Evolutionary conservation across 768 basidiomycete species (phyloP).

Genomic region (Hemileccinum impolitum): DNA sequence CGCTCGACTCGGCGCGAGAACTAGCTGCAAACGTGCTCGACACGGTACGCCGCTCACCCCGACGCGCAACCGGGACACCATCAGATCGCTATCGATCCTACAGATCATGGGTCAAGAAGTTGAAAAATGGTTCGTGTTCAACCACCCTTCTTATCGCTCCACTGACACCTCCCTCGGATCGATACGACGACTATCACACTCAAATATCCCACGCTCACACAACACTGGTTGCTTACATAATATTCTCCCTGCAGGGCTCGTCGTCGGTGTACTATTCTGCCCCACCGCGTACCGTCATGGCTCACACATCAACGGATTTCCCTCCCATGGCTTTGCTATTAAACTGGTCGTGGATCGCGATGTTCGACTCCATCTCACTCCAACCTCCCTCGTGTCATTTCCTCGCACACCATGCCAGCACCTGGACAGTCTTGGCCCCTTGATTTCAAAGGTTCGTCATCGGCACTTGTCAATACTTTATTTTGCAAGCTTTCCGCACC

Average conservation of each 20-base stretch:
- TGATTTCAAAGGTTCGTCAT: slow-evolving; percentile 11
- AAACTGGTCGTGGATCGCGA: too few relatives aligned
- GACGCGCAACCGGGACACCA: too few relatives aligned
- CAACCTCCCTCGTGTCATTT: neutral
- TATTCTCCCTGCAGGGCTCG: too few relatives aligned
- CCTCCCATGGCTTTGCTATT: too few relatives aligned
- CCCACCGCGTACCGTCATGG: too few relatives aligned
- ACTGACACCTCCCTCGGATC: slow-evolving; percentile 19
- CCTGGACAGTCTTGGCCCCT: slow-evolving; percentile 15
- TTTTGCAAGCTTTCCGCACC: neutral
- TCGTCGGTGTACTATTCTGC: too few relatives aligned
- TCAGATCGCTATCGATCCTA: slow-evolving; percentile 1
- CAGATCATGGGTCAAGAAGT: slow-evolving; percentile 20
- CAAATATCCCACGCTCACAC: neutral
- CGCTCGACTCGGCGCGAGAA: too few relatives aligned
- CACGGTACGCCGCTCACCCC: too few relatives aligned
- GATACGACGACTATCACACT: slow-evolving; percentile 15
- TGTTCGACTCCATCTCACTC: slow-evolving; percentile 1
- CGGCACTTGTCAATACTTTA: neutral
- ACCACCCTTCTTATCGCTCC: slow-evolving; percentile 20
- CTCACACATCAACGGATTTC: too few relatives aligned
- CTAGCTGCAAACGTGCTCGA: slow-evolving; percentile 1
- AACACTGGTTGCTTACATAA: too few relatives aligned
- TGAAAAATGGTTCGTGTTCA: slow-evolving; percentile 1
- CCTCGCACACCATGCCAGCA: slow-evolving; percentile 9